Base-by-base conservation (phyloP, 148 eudicot genomes). In the Pharnaceum exiguum region DNA sequence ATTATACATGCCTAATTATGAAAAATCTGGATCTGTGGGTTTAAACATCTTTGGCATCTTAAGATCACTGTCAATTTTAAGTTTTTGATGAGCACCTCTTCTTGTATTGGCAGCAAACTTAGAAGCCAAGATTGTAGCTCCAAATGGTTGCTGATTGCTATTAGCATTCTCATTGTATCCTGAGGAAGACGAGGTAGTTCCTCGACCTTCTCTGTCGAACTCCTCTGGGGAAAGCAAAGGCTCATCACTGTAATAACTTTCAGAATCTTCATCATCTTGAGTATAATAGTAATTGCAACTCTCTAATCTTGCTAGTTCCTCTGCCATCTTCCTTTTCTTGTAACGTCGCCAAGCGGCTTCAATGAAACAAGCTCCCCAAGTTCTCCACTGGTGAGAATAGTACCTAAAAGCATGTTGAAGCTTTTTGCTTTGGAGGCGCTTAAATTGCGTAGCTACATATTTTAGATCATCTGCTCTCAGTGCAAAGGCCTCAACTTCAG, bases 351-450 rank as follows among this genome's bases (percentile, higher is more conserved):
- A 93, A 5, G 98, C 98, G 3, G 81, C 79, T 49, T 93, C 95
- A 49, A 93, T 75, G 32, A 75, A 81, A 43, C 97, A 86, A 46
- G 95, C 77, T 3, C 97, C 97, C 97, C 97, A 89, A 4, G 90
- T 83, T 57, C 97, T 71, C 95, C 97, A 89, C 36, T 89, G 97
- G 70, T 86, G 88, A 0, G 97, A 89, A 49, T 89, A 86, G 51
- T 81, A 89, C 35, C 97, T 63, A 50, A 89, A 89, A 28, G 90
- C 88, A 57, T 89, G 95, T 36, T 89, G 97, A 37, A 89, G 69
- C 40, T 64, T 83, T 77, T 86, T 89, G 72, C 95, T 89, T 30
- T 86, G 90, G 7, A 89, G 84, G 12, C 90, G 82, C 56, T 81
- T 89, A 35, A 89, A 89, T 30, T 89, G 97, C 3, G 76, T 77